These are phyloP conservation scores for Aspergillus sp. DNA, from an alignment of 2,329 filamentous ascomycete species.

Conservation along the genomic window DNA sequence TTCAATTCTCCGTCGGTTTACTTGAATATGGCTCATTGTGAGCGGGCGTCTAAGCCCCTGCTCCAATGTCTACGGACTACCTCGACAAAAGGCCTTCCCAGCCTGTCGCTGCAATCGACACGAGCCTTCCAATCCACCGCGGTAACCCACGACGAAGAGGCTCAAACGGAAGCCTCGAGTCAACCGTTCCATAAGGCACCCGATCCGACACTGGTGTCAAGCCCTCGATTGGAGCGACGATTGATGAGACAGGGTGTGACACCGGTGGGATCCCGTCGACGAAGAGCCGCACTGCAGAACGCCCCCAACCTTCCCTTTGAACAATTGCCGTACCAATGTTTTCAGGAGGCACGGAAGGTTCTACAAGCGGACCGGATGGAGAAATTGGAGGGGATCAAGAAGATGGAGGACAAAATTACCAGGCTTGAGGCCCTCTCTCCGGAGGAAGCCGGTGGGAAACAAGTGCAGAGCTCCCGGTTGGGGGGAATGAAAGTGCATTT, in stretches of 20 bases:
- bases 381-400: conserved; percentile 66
- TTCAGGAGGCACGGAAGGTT: conserved; percentile 87
- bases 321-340: conserved; percentile 92
- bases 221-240: conserved; percentile 55
- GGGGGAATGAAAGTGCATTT: conserved; percentile 62
- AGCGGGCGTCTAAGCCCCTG: conserved; percentile 36
- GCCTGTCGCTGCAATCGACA: conserved; percentile 28
- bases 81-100: conserved; percentile 25
- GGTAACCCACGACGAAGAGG: conserved; percentile 35
- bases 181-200: conserved; percentile 37
- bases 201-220: conserved; percentile 62
- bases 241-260: conserved; percentile 60
- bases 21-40: conserved; percentile 34
- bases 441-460: conserved; percentile 53
- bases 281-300: conserved; percentile 63
- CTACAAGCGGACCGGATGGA: conserved; percentile 69
- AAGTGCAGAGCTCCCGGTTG: conserved; percentile 58
- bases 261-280: conserved; percentile 76
- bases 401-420: conserved; percentile 60
- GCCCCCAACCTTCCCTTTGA: conserved; percentile 71
- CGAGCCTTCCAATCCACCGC: conserved; percentile 45
- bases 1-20: conserved; percentile 1
- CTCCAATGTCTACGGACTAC: conserved; percentile 35
- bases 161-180: conserved; percentile 32
- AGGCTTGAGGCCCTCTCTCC: conserved; percentile 54